Conservation (phyloP, 768 basidiomycete species). For the Gloeopeniophorella convolvens region DNA sequence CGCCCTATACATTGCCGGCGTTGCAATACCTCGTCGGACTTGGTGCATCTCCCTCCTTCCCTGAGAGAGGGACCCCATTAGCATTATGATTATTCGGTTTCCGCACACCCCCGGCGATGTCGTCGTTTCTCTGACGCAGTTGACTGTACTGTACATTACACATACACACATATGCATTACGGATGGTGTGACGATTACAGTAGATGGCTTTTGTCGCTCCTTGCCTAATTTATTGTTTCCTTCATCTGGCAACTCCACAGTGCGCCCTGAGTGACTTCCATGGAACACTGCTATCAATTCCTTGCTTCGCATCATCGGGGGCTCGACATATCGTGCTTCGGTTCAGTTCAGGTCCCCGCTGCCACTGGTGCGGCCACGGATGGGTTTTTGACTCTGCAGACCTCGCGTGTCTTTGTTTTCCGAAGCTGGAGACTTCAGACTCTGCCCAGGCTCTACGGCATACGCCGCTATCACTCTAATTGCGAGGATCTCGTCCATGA, state of each 20-base stretch:
- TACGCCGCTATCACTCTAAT: too few species aligned
- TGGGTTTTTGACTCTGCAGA: too few species aligned
- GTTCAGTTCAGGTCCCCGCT: too few species aligned
- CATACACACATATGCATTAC: too few species aligned
- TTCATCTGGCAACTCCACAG: background rate
- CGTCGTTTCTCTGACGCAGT: background rate
- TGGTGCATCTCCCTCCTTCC: background rate
- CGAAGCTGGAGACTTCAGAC: too few species aligned
- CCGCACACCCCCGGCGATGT: background rate
- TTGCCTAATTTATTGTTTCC: slow-evolving; percentile 5
- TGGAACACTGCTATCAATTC: background rate
- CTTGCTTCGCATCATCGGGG: too few species aligned
- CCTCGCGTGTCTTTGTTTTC: too few species aligned
- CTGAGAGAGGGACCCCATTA: background rate
- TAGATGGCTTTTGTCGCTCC: background rate
- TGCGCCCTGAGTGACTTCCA: background rate
- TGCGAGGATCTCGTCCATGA: too few species aligned
- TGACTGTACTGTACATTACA: slow-evolving; percentile 3
- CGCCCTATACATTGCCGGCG: background rate
- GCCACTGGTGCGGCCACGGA: too few species aligned
- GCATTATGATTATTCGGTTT: too few species aligned
- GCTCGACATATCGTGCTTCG: too few species aligned
- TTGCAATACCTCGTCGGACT: background rate
- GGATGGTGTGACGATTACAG: background rate
- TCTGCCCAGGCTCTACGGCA: too few species aligned